Evolutionary conservation across 2,329 filamentous ascomycete genomes (phyloP), one percentile per base, ranked within the genome.

Genomic region (Aspergillus oerlinghausenensis): DNA sequence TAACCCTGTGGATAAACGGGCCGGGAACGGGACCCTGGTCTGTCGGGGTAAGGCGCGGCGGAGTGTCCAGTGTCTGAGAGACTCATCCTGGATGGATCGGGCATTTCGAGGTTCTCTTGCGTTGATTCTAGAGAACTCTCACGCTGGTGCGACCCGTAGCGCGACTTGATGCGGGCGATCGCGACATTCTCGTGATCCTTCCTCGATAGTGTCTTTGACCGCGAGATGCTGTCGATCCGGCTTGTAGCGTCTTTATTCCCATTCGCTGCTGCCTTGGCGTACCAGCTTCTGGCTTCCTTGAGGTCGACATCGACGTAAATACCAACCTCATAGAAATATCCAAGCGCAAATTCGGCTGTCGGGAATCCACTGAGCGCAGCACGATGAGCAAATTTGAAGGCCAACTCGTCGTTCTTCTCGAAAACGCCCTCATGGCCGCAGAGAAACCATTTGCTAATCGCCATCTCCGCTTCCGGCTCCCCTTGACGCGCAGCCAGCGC

Each of bases 391-490:
- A 96, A 97, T 52, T 86, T 88, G 75, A 90, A 99, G 6, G 94
- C 93, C 50, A 97, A 78, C 70, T 93, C 89, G 74, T 99, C 94
- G 67, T 97, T 97, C 81, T 97, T 97, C 58, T 90, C 84, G 69
- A 99, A 97, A 6, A 95, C 82, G 23, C 88, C 88, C 64, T 97
- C 93, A 63, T 94, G 92, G 2, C 94, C 94, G 68, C 96, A 97
- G 28, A 99, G 81, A 70, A 97, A 99, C 94, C 94, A 99, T 74
- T 96, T 94, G 75, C 93, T 97, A 59, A 99, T 92, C 28, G 93
- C 92, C 75, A 99, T 89, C 58, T 96, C 92, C 0, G 93, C 94
- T 72, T 99, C 94, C 0, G 92, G 82, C 67, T 97, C 92, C 19
- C 92, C 93, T 75, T 97, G 94, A 62, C 89, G 87, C 11, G 94